Evolutionary conservation across 1,139 yeast species (phyloP), one percentile per base, ranked within the genome.

Genomic region (Williopsis jadinii): DNA sequence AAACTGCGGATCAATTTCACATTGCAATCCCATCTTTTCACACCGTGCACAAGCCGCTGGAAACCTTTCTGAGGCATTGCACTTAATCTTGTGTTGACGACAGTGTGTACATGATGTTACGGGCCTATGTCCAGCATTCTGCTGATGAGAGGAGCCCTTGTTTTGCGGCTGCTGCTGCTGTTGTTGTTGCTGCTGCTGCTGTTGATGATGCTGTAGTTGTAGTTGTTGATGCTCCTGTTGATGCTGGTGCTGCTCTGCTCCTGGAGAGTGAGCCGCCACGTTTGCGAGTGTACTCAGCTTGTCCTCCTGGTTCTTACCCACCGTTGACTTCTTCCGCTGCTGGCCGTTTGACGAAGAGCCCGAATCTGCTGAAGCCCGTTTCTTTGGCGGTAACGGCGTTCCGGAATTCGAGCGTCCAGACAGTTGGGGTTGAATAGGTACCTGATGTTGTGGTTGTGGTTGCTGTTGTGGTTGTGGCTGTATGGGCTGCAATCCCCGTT

Each of bases 41-140:
- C 97, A 90, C 44, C 96, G 64, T 29, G 82, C 75, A 60, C 97
- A 90, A 0, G 96, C 86, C 11, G 71, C 70, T 2, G 97, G 97
- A 52, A 75, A 84, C 47, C 82, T 79, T 26, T 84, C 92, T 3
- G 86, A 75, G 0, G 97, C 97, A 58, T 90, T 86, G 63, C 97
- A 90, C 56, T 84, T 84, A 63, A 88, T 87, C 62, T 90, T 90
- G 59, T 88, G 97, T 59, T 90, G 97, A 41, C 97, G 78, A 59
- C 97, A 90, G 56, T 87, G 94, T 0, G 95, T 85, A 58, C 97
- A 90, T 3, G 95, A 84, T 0, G 95, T 84, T 2, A 88, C 95
- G 0, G 96, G 96, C 42, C 96, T 67, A 54, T 83, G 90, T 1
- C 77, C 78, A 0, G 73, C 68, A 10, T 60, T 54, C 14, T 52